Evolutionary conservation across 2,329 filamentous ascomycete genomes (phyloP).

Genomic region (Bipolaris gigantea): DNA sequence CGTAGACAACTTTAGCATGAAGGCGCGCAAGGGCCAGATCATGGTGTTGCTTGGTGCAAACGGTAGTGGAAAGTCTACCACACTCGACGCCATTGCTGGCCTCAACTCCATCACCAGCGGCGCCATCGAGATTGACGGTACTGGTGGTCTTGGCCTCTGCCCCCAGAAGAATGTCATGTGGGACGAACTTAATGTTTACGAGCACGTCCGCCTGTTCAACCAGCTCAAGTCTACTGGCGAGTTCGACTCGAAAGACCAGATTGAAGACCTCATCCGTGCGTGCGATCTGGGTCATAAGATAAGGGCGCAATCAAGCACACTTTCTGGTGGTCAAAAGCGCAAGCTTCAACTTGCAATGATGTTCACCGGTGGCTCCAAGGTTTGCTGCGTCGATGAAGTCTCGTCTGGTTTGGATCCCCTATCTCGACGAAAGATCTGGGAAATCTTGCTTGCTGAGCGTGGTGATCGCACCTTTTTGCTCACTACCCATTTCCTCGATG

Average conservation of each 20-base stretch:
- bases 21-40: conserved; percentile 77
- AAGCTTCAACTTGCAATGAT: conserved; percentile 94
- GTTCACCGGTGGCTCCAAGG: conserved; percentile 84
- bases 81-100: conserved; percentile 83
- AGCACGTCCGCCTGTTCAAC: conserved; percentile 85
- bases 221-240: conserved; percentile 65
- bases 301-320: conserved; percentile 70
- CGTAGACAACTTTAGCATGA: conserved; percentile 72
- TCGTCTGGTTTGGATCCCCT: conserved; percentile 86
- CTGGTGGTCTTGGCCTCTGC: conserved; percentile 80
- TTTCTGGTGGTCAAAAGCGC: conserved; percentile 89
- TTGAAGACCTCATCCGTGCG: conserved; percentile 64
- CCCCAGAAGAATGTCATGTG: conserved; percentile 95
- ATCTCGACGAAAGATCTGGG: conserved; percentile 87
- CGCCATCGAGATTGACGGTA: conserved; percentile 74
- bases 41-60: conserved; percentile 86
- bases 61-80: conserved; percentile 87
- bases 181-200: conserved; percentile 82
- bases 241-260: conserved; percentile 60
- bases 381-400: conserved; percentile 92
- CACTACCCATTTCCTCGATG: conserved; percentile 92
- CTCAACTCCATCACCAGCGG: conserved; percentile 76
- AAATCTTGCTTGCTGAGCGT: conserved; percentile 83
- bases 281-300: conserved; percentile 78
- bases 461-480: conserved; percentile 80